Conservation (phyloP, 768 basidiomycete species). For the Collybia nuda region DNA sequence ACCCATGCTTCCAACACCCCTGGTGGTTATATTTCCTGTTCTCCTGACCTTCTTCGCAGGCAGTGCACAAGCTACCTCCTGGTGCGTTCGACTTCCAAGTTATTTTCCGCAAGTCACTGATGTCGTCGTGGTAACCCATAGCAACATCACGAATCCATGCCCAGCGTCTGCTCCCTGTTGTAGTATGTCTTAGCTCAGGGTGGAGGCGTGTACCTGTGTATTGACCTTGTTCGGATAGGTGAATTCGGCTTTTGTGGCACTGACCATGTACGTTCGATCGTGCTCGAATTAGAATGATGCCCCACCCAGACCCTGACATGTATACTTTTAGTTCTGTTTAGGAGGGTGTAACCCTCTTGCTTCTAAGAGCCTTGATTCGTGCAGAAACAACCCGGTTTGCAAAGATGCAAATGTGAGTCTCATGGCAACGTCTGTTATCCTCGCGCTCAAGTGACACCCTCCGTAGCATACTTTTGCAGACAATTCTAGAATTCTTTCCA, state of each 20-base stretch:
- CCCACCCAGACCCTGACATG: neutral
- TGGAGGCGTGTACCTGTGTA: neutral
- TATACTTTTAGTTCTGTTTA: constrained; percentile 61
- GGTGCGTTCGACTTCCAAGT: constrained; percentile 4
- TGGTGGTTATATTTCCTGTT: constrained; percentile 10
- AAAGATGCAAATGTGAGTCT: constrained; percentile 52
- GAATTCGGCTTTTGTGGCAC: constrained; percentile 57
- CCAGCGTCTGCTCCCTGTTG: constrained; percentile 48
- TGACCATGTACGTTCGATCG: constrained; percentile 34
- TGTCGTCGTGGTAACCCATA: constrained; percentile 13
- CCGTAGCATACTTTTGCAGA: constrained; percentile 61
- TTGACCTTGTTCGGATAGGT: constrained; percentile 25
- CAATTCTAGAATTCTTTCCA: constrained; percentile 64
- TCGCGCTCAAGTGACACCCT: neutral
- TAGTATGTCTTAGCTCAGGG: constrained; percentile 33
- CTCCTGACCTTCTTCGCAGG: constrained; percentile 11
- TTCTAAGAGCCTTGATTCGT: constrained; percentile 65
- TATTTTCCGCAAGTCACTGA: neutral
- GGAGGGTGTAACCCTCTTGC: constrained; percentile 85
- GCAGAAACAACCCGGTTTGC: constrained; percentile 73
- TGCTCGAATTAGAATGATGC: neutral
- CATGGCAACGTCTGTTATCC: neutral
- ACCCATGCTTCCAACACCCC: constrained; percentile 8
- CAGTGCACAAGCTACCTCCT: constrained; percentile 8
- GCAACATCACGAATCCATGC: constrained; percentile 45